Evolutionary conservation across 192 early-diverging fungal species (phyloP).

Genomic region (Backusella tuberculispora): DNA sequence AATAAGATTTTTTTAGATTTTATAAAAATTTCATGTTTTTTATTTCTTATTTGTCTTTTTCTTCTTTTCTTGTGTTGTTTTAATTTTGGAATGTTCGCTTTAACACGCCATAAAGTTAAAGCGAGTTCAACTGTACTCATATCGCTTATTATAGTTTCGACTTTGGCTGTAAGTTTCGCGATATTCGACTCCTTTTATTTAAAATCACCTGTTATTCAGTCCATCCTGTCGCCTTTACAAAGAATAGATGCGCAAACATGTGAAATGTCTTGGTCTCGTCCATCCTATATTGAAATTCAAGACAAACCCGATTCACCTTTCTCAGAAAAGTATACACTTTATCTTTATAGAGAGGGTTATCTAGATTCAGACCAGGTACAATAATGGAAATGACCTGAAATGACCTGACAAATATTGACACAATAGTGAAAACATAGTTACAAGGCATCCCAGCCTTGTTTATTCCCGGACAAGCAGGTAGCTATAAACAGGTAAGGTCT

Average conservation of each 20-base stretch:
- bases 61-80: not conserved
- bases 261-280: constrained; percentile 56
- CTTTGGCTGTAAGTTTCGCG: not conserved
- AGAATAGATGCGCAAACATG: constrained; percentile 52
- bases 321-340: constrained; percentile 72
- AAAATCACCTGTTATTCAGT: not conserved
- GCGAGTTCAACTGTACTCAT: not conserved
- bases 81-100: not conserved
- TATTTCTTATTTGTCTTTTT: not conserved
- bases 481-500: constrained; percentile 85
- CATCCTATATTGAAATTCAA: constrained; percentile 46
- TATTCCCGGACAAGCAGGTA: constrained; percentile 96
- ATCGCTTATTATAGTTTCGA: not conserved
- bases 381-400: not conserved
- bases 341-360: constrained; percentile 73
- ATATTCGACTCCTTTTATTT: constrained; percentile 10
- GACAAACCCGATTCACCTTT: constrained; percentile 50
- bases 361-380: constrained; percentile 43
- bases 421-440: constrained; percentile 35
- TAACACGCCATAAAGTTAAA: not conserved
- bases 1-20: not conserved
- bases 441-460: constrained; percentile 85
- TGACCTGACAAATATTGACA: not conserved
- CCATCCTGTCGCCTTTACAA: constrained; percentile 16
- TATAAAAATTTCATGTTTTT: not conserved